Percentiles rank a stretch among this genome's conserved stretches.
phyloP scores from a whole-genome alignment of 2,329 filamentous ascomycete genomes.

The Penicillium verrucosum region DNA sequence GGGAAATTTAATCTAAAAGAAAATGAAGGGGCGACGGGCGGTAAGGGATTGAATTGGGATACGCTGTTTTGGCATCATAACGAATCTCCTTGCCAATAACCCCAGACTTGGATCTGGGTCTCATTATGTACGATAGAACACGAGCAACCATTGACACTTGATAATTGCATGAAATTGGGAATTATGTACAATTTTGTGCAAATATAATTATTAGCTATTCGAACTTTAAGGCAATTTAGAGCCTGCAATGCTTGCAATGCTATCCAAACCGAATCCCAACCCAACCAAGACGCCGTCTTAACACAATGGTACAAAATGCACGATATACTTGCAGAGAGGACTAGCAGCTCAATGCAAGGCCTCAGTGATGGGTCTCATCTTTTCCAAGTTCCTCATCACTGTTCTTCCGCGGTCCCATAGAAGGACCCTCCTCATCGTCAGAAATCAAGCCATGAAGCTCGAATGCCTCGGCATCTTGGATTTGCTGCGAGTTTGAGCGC shows the following conservation, averaged over 20 bases:
- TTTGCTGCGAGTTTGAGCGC: slow-evolving; percentile 45
- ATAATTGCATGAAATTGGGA: background rate
- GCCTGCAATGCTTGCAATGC: background rate
- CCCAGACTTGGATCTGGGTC: background rate
- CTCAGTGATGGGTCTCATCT: slow-evolving; percentile 9
- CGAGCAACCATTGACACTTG: background rate
- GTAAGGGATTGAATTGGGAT: background rate
- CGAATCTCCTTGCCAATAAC: slow-evolving; percentile 1
- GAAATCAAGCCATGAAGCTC: slow-evolving; percentile 88
- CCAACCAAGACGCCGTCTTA: slow-evolving; percentile 4
- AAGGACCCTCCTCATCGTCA: slow-evolving; percentile 67
- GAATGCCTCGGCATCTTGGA: slow-evolving; percentile 85
- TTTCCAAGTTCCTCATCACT: slow-evolving; percentile 32
- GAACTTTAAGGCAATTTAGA: background rate
- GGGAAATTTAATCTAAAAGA: background rate
- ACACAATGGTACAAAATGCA: slow-evolving; percentile 2
- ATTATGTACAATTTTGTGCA: slow-evolving; percentile 3
- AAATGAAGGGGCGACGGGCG: background rate
- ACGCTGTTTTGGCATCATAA: background rate
- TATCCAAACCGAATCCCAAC: background rate
- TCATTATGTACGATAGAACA: slow-evolving; percentile 5
- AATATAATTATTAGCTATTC: background rate
- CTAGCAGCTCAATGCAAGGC: background rate
- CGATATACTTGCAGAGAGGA: background rate
- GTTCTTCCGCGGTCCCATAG: slow-evolving; percentile 28